phyloP scores from a whole-genome alignment of 1,284 basidiomycete species.

The Chalciporus sp. region DNA sequence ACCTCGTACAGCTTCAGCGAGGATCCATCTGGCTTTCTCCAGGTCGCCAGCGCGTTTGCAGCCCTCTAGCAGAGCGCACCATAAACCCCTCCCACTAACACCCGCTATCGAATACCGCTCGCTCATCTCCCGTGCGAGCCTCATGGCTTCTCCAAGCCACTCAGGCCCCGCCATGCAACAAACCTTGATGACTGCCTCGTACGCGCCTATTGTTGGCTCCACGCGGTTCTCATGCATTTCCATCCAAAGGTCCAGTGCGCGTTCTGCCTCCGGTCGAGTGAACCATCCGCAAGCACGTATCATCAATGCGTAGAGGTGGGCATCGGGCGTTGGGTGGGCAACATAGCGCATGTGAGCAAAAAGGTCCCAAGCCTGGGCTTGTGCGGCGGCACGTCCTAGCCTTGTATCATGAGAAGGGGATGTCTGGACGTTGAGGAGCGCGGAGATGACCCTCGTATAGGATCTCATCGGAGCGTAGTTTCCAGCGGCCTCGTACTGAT shows the following conservation, averaged over 20 bases:
- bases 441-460: conserved; percentile 64
- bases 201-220: conserved; percentile 69
- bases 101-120: conserved; percentile 38
- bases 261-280: conserved; percentile 75
- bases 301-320: conserved; percentile 81
- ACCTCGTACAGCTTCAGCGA: conserved; percentile 79
- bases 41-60: conserved; percentile 88
- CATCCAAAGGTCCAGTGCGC: conserved; percentile 90
- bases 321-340: conserved; percentile 83
- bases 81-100: conserved; percentile 50
- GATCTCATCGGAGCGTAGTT: conserved; percentile 62
- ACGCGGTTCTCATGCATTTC: conserved; percentile 78
- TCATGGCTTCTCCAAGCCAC: conserved; percentile 78
- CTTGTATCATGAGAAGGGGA: conserved; percentile 36
- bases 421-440: conserved; percentile 54
- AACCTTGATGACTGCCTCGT: conserved; percentile 82
- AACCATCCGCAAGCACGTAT: conserved; percentile 80
- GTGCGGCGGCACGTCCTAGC: conserved; percentile 39
- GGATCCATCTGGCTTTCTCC: conserved; percentile 83
- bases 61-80: conserved; percentile 85
- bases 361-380: conserved; percentile 88
- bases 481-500: conserved; percentile 63
- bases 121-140: conserved; percentile 80
- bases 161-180: conserved; percentile 65
- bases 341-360: conserved; percentile 96